Percentiles rank a stretch among this genome's conserved stretches.
These are phyloP conservation scores for Tirmania nivea DNA, from an alignment of 495 filamentous ascomycete genomes.

Conservation along the genomic window DNA sequence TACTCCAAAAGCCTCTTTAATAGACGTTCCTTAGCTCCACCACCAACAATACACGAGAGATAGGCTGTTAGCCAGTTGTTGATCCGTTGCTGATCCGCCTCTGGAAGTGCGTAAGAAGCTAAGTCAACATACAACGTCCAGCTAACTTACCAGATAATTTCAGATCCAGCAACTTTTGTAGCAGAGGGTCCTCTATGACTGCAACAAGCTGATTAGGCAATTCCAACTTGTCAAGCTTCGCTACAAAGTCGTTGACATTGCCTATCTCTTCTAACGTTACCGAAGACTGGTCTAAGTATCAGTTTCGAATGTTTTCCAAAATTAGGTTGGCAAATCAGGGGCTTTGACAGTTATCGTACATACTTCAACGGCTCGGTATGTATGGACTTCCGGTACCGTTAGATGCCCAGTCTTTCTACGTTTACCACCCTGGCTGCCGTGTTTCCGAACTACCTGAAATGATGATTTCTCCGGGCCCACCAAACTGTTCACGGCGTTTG, in stretches of 20 bases:
- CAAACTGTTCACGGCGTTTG: conserved; percentile 24
- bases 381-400: conserved; percentile 48
- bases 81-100: conserved; percentile 26
- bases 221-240: conserved; percentile 57
- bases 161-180: conserved; percentile 53
- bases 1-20: conserved; percentile 38
- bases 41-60: conserved; percentile 7
- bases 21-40: conserved; percentile 14
- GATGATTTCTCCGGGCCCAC: conserved; percentile 14
- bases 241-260: conserved; percentile 47
- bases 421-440: conserved; percentile 20
- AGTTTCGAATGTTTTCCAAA: too few species aligned
- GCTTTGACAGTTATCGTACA: conserved; percentile 7
- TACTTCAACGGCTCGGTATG: conserved; percentile 47
- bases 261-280: conserved; percentile 64
- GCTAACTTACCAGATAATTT: conserved; percentile 30
- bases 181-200: conserved; percentile 47
- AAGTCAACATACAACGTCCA: neutral
- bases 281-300: conserved; percentile 24
- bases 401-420: conserved; percentile 24
- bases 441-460: conserved; percentile 27
- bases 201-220: conserved; percentile 64
- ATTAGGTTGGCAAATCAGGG: too few species aligned
- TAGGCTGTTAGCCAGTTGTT: conserved; percentile 38
- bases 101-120: neutral